Conservation (phyloP, 129 eudicot genomes). For the Flaveria ramosissima region DNA sequence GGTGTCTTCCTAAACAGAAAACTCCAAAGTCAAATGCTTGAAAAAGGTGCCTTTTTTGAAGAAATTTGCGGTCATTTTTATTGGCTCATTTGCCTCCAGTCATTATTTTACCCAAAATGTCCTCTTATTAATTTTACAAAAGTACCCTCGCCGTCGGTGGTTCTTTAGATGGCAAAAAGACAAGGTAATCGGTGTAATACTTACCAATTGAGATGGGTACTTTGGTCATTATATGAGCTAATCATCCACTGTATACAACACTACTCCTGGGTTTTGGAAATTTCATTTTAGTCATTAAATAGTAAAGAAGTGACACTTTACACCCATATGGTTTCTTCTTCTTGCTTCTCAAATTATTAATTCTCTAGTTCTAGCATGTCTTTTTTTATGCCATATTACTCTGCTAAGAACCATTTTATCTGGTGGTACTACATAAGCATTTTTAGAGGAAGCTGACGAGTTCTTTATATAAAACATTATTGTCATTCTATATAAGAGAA, state of each 20-base stretch:
- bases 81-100: no score
- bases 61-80: no score
- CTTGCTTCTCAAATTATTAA: no score
- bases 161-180: neutral
- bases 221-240: conserved; percentile 2
- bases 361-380: no score
- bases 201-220: conserved; percentile 12
- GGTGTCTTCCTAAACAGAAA: conserved; percentile 32
- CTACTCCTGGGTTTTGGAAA: neutral
- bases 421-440: neutral
- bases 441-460: no score
- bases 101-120: neutral
- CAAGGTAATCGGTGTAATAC: conserved; percentile 3
- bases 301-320: no score
- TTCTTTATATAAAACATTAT: no score
- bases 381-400: no score
- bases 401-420: neutral
- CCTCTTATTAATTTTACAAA: conserved; percentile 25
- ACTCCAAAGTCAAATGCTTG: conserved; percentile 41
- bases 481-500: neutral
- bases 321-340: neutral
- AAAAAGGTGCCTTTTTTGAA: conserved; percentile 29
- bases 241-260: neutral
- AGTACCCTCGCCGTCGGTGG: conserved; percentile 38
- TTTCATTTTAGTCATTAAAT: neutral